phyloP scores from a whole-genome alignment of 352 stramenopile species.

The Phytopythium helicoides region DNA sequence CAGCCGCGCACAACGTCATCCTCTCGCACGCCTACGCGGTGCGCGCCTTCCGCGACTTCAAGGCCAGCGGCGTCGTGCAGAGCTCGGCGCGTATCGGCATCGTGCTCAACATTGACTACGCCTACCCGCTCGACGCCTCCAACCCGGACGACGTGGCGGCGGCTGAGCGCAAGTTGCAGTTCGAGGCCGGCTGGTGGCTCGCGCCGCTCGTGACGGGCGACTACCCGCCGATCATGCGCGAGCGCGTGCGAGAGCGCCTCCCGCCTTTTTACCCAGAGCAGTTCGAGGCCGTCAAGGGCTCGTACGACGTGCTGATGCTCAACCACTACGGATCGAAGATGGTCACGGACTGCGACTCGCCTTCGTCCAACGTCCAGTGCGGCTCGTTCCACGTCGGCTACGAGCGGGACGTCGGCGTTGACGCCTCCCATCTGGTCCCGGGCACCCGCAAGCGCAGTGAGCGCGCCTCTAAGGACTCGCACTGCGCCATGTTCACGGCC shows the following conservation, averaged over 20 bases:
- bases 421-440: constrained; percentile 35
- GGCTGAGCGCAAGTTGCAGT: constrained; percentile 73
- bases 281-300: constrained; percentile 50
- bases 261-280: constrained; percentile 79
- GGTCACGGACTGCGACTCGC: constrained; percentile 29
- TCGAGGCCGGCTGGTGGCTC: constrained; percentile 87
- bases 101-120: constrained; percentile 73
- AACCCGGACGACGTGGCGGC: constrained; percentile 34
- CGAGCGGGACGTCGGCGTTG: constrained; percentile 26
- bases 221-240: constrained; percentile 86
- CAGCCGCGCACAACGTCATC: constrained; percentile 77
- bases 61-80: constrained; percentile 25
- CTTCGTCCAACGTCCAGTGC: constrained; percentile 16
- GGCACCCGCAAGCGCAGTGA: constrained; percentile 11
- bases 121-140: constrained; percentile 60
- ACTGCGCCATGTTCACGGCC: constrained; percentile 22
- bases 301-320: constrained; percentile 89
- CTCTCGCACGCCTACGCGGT: constrained; percentile 82
- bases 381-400: constrained; percentile 20
- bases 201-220: constrained; percentile 84
- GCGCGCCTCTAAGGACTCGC: constrained; percentile 6
- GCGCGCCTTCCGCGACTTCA: constrained; percentile 66
- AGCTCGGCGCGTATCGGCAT: constrained; percentile 81
- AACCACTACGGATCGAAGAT: constrained; percentile 87
- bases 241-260: constrained; percentile 64